Evolutionary conservation across 2,329 filamentous ascomycete species (phyloP).

Genomic region (Colletotrichum brevisporum): DNA sequence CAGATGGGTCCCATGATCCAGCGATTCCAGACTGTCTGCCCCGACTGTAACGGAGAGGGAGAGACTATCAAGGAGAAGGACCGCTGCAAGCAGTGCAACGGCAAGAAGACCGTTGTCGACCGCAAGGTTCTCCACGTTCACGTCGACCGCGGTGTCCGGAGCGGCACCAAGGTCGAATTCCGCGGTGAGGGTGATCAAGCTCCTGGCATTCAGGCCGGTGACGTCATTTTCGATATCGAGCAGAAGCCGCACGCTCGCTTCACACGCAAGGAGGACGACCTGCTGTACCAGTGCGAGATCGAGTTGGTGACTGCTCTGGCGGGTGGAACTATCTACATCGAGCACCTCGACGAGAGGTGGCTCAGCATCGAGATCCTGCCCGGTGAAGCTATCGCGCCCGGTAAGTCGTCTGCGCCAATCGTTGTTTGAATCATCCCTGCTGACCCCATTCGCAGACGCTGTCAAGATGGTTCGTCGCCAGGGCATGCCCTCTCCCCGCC

Average conservation of each 20-base stretch:
- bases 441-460: slow-evolving; percentile 69
- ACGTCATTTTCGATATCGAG: slow-evolving; percentile 98
- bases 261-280: slow-evolving; percentile 94
- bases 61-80: slow-evolving; percentile 98
- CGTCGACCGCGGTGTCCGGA: slow-evolving; percentile 94
- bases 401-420: slow-evolving; percentile 68
- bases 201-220: slow-evolving; percentile 91
- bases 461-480: slow-evolving; percentile 96
- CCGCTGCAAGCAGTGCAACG: slow-evolving; percentile 94
- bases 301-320: slow-evolving; percentile 95
- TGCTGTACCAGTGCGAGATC: slow-evolving; percentile 95
- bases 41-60: slow-evolving; percentile 97
- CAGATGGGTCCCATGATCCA: slow-evolving; percentile 99
- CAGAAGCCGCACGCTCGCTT: slow-evolving; percentile 98
- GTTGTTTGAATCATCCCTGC: neutral
- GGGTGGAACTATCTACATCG: slow-evolving; percentile 90
- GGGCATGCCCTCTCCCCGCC: slow-evolving; percentile 96
- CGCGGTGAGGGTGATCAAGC: slow-evolving; percentile 96
- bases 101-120: slow-evolving; percentile 98
- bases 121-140: slow-evolving; percentile 98
- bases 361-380: slow-evolving; percentile 92
- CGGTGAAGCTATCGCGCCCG: slow-evolving; percentile 93
- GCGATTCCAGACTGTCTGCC: slow-evolving; percentile 98
- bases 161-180: slow-evolving; percentile 97
- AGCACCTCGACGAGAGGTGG: slow-evolving; percentile 98